These are phyloP conservation scores for Melastoma malabathricum DNA, from an alignment of 345 rosid genomes.

Conservation along the genomic window DNA sequence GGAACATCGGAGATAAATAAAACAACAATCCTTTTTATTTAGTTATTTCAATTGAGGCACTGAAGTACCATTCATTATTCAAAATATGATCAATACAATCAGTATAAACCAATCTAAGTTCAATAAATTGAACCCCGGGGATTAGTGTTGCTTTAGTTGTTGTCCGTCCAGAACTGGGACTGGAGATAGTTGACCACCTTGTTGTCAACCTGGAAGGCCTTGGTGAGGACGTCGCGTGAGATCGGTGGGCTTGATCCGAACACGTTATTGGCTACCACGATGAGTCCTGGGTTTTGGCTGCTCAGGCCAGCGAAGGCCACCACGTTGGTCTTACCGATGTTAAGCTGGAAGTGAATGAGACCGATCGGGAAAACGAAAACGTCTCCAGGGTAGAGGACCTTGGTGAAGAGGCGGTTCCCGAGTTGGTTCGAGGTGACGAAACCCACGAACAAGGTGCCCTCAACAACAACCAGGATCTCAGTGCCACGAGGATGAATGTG, in stretches of 20 bases:
- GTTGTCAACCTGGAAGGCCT: constrained; percentile 12
- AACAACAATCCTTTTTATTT: no score
- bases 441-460: constrained; percentile 10
- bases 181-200: constrained; percentile 7
- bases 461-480: constrained; percentile 6
- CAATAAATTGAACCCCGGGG: no score
- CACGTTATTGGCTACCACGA: constrained; percentile 6
- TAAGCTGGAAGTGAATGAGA: constrained; percentile 15
- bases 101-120: no score
- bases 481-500: constrained; percentile 13
- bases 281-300: constrained; percentile 15
- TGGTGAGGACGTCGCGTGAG: constrained; percentile 5
- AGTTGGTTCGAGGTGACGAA: constrained; percentile 15
- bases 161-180: constrained; percentile 8
- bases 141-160: constrained; percentile 1
- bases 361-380: constrained; percentile 15
- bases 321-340: constrained; percentile 8
- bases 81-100: no score
- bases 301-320: constrained; percentile 11
- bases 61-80: no score
- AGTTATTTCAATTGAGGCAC: no score
- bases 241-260: constrained; percentile 11
- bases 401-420: constrained; percentile 11
- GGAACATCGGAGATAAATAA: no score
- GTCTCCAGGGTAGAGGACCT: constrained; percentile 10